phyloP scores from a whole-genome alignment of 345 rosid genomes.

The Eucalyptus curtisii region DNA sequence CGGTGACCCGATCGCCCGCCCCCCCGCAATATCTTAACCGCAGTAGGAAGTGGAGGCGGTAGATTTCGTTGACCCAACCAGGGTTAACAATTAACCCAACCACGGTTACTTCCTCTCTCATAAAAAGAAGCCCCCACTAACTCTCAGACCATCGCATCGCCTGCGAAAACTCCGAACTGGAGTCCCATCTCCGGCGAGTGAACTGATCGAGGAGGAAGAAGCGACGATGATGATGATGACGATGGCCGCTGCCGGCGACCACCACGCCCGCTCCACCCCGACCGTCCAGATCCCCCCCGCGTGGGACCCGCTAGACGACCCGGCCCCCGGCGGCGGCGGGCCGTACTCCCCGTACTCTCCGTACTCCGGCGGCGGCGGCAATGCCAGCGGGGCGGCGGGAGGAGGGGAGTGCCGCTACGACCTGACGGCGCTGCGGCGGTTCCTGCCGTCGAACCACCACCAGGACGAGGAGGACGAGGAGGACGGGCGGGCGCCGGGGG shows the following conservation, averaged over 20 bases:
- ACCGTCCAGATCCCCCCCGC: slow-evolving; percentile 54
- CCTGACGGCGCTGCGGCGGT: slow-evolving; percentile 42
- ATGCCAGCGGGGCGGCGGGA: background rate
- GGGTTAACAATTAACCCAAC: slow-evolving; percentile 17
- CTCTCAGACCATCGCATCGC: background rate
- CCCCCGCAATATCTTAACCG: slow-evolving; percentile 7
- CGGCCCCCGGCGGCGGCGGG: background rate
- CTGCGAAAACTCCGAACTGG: background rate
- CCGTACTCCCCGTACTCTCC: slow-evolving; percentile 11
- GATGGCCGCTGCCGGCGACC: slow-evolving; percentile 5
- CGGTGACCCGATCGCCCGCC: background rate
- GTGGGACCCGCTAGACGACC: slow-evolving; percentile 40
- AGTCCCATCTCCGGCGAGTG: background rate
- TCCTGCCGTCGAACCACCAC: slow-evolving; percentile 52
- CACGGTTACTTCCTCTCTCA: slow-evolving; percentile 19
- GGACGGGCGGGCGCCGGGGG: slow-evolving; percentile 17
- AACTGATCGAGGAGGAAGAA: background rate
- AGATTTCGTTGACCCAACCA: slow-evolving; percentile 1
- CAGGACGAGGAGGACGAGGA: slow-evolving; percentile 25
- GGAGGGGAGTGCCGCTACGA: background rate
- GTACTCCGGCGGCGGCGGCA: background rate
- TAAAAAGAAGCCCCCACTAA: rapidly evolving
- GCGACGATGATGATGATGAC: slow-evolving; percentile 19
- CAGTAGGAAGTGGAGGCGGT: slow-evolving; percentile 13
- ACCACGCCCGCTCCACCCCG: slow-evolving; percentile 20